These are phyloP conservation scores for Phylloporus rhodoxanthus DNA, from an alignment of 768 basidiomycete species.

Conservation along the genomic window DNA sequence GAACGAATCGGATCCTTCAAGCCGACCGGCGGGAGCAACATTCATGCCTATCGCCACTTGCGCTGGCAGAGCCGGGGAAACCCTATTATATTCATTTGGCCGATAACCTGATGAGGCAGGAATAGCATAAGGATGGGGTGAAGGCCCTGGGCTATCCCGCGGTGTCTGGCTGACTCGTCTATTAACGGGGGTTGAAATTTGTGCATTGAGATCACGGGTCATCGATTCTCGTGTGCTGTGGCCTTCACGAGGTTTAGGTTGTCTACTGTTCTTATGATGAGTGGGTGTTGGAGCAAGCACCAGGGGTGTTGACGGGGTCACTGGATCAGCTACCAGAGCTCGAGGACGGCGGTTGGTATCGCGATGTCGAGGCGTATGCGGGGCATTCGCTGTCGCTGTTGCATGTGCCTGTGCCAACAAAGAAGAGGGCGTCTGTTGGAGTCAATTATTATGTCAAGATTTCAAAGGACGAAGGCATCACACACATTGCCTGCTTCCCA, in stretches of 20 bases:
- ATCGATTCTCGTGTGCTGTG: slow-evolving; percentile 45
- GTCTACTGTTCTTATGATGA: slow-evolving; percentile 56
- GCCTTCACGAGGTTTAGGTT: slow-evolving; percentile 41
- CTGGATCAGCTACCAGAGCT: slow-evolving; percentile 50
- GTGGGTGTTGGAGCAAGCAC: slow-evolving; percentile 62
- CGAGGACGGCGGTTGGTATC: slow-evolving; percentile 48
- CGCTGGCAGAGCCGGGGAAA: slow-evolving; percentile 41
- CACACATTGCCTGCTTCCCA: slow-evolving; percentile 88
- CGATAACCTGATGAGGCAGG: slow-evolving; percentile 56
- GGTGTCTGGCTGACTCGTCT: slow-evolving; percentile 66
- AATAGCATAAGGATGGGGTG: slow-evolving; percentile 70
- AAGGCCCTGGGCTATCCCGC: slow-evolving; percentile 42
- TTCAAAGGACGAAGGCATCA: slow-evolving; percentile 14
- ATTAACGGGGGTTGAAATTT: slow-evolving; percentile 60
- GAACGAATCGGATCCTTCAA: slow-evolving; percentile 63
- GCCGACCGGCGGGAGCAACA: slow-evolving; percentile 37
- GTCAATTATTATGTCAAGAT: slow-evolving; percentile 1
- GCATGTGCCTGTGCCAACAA: slow-evolving; percentile 49
- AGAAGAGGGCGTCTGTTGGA: slow-evolving; percentile 38
- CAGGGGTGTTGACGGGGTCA: slow-evolving; percentile 50
- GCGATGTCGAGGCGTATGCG: slow-evolving; percentile 49
- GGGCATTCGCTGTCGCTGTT: slow-evolving; percentile 48
- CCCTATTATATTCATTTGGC: slow-evolving; percentile 48
- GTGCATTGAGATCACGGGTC: slow-evolving; percentile 47
- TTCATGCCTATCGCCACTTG: slow-evolving; percentile 34